Evolutionary conservation across 2,329 filamentous ascomycete species (phyloP).

Genomic region (Aspergillus awamori): DNA sequence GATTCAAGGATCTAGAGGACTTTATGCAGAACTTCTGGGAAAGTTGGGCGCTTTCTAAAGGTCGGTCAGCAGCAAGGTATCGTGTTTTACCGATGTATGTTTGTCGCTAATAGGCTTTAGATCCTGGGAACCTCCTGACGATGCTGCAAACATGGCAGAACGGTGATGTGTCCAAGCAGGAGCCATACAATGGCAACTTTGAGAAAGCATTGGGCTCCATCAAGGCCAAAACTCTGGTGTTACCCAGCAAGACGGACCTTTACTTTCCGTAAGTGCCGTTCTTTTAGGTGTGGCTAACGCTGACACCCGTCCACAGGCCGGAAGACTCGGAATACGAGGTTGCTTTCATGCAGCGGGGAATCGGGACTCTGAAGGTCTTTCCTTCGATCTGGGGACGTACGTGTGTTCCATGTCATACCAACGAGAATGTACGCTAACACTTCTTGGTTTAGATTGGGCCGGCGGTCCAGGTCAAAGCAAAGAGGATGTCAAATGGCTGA

Average conservation of each 20-base stretch:
- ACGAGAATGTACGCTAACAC: slow-evolving; percentile 16
- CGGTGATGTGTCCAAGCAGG: slow-evolving; percentile 69
- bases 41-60: slow-evolving; percentile 69
- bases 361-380: slow-evolving; percentile 59
- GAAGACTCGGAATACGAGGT: slow-evolving; percentile 79
- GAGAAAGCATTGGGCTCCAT: slow-evolving; percentile 68
- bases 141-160: slow-evolving; percentile 82
- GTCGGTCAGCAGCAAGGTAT: slow-evolving; percentile 29
- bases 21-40: slow-evolving; percentile 80
- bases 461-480: slow-evolving; percentile 71
- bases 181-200: slow-evolving; percentile 69
- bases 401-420: slow-evolving; percentile 26
- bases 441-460: slow-evolving; percentile 54
- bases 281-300: not conserved
- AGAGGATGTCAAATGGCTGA: slow-evolving; percentile 73
- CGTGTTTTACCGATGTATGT: not conserved
- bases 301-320: slow-evolving; percentile 52
- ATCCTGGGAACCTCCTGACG: slow-evolving; percentile 72
- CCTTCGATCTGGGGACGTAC: slow-evolving; percentile 68
- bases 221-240: slow-evolving; percentile 70
- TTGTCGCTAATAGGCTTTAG: slow-evolving; percentile 34
- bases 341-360: slow-evolving; percentile 59
- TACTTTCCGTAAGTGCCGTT: slow-evolving; percentile 67
- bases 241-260: slow-evolving; percentile 73
- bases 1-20: slow-evolving; percentile 69